Evolutionary conservation across 2,329 filamentous ascomycete genomes (phyloP).

Genomic region (Alternaria consortialis): DNA sequence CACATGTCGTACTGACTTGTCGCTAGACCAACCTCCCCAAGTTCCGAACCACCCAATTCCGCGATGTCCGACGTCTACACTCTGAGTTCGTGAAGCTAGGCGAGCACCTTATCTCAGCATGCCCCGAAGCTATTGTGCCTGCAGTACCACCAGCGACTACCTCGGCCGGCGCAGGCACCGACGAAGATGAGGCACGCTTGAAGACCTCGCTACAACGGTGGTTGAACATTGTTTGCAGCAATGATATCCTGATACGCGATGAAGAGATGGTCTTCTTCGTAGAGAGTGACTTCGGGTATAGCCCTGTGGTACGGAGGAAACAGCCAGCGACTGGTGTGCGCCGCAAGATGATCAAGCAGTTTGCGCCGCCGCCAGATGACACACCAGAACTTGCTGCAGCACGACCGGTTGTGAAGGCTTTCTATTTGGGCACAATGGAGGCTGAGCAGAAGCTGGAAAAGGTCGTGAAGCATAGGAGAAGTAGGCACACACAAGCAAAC

Average conservation of each 20-base stretch:
- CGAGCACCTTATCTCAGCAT: constrained; percentile 95
- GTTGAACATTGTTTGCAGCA: constrained; percentile 92
- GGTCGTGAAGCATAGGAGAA: constrained; percentile 89
- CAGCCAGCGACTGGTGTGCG: constrained; percentile 96
- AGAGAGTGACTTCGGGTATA: constrained; percentile 99
- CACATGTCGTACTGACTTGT: constrained; percentile 14
- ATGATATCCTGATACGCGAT: constrained; percentile 91
- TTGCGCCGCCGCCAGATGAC: constrained; percentile 95
- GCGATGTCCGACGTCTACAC: constrained; percentile 93
- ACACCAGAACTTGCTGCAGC: constrained; percentile 93
- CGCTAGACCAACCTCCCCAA: constrained; percentile 94
- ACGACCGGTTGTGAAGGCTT: constrained; percentile 89
- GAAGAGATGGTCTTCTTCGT: constrained; percentile 98
- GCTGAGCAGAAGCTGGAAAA: constrained; percentile 96
- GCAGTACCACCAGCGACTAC: constrained; percentile 95
- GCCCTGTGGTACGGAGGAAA: constrained; percentile 92
- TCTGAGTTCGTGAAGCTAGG: constrained; percentile 97
- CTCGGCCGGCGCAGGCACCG: constrained; percentile 91
- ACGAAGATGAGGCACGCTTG: constrained; percentile 90
- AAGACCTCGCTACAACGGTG: constrained; percentile 92
- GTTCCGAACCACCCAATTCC: constrained; percentile 97
- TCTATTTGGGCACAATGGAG: constrained; percentile 96
- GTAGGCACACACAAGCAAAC: constrained; percentile 59
- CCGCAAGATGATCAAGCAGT: constrained; percentile 96
- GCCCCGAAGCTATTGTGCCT: constrained; percentile 92